Evolutionary conservation across 352 stramenopile genomes (phyloP), one percentile per base, ranked within the genome.

Genomic region (Phytophthora idaei): DNA sequence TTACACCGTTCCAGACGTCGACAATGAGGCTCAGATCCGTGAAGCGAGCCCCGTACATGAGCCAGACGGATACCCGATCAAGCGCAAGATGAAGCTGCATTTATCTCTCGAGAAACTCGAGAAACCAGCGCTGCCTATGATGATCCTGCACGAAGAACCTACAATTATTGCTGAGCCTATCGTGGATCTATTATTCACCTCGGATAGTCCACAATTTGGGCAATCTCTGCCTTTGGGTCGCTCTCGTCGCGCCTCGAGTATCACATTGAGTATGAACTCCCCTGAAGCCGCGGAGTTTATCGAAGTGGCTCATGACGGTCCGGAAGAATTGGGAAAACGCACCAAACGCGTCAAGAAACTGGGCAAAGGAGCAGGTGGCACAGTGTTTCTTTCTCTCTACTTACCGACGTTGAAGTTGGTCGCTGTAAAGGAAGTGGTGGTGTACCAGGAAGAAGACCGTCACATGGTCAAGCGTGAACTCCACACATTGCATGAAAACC

Each of bases 401-500:
- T 57, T 97, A 6, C 91, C 90, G 0, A 67, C 76, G 4, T 67
- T 97, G 0, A 94, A 92, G 52, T 65, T 97, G 3, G 90, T 97
- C 4, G 91, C 91, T 0, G 78, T 96, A 1, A 96, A 97, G 71
- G 86, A 92, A 50, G 84, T 97, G 5, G 67, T 90, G 1, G 71
- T 97, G 0, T 93, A 88, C 59, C 87, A 97, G 42, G 76, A 88
- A 45, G 72, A 86, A 58, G 92, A 98, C 21, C 73, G 87, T 1
- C 67, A 90, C 44, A 86, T 97, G 74, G 78, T 97, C 57, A 85
- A 94, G 57, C 79, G 93, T 6, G 92, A 98, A 42, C 79, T 98
- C 6, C 84, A 92, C 29, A 87, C 89, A 3, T 71, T 97, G 0
- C 91, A 97, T 49, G 78, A 85, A 11, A 97, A 97, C 42, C 65